phyloP scores from a whole-genome alignment of 805 yeast species.

The Soucietia sequanensis region DNA sequence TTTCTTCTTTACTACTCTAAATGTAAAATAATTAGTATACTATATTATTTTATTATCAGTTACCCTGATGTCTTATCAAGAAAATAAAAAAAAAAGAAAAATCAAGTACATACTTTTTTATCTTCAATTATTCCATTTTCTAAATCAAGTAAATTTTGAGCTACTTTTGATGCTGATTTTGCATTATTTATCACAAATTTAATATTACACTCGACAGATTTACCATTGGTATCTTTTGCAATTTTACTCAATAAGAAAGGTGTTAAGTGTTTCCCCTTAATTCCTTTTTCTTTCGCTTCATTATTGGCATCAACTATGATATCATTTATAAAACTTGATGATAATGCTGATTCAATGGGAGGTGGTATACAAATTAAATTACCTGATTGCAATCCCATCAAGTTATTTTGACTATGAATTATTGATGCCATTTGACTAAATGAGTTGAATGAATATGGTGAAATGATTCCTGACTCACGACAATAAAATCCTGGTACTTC shows the following conservation, averaged over 20 bases:
- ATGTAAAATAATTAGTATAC: no score
- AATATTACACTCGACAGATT: conserved; percentile 66
- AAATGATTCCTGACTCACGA: conserved; percentile 66
- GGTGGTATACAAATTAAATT: conserved; percentile 82
- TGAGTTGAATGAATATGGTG: conserved; percentile 63
- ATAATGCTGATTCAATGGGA: conserved; percentile 60
- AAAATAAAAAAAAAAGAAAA: neutral
- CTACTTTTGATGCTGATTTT: conserved; percentile 62
- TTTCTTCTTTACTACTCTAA: no score
- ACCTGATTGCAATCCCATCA: conserved; percentile 61
- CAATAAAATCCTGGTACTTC: conserved; percentile 81
- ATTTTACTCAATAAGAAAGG: conserved; percentile 72
- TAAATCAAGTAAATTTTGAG: conserved; percentile 46
- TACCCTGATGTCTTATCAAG: no score
- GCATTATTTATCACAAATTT: conserved; percentile 80
- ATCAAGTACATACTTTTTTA: conserved; percentile 4
- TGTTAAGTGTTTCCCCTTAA: conserved; percentile 73
- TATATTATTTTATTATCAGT: no score
- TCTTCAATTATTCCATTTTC: no score
- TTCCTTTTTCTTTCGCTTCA: conserved; percentile 52
- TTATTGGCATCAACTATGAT: conserved; percentile 58
- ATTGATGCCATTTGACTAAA: conserved; percentile 62
- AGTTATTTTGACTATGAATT: conserved; percentile 43
- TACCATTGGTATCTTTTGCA: conserved; percentile 67
- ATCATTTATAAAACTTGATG: conserved; percentile 46